Evolutionary conservation across 1,139 yeast genomes (phyloP).

Genomic region (Pichia norvegensis): DNA sequence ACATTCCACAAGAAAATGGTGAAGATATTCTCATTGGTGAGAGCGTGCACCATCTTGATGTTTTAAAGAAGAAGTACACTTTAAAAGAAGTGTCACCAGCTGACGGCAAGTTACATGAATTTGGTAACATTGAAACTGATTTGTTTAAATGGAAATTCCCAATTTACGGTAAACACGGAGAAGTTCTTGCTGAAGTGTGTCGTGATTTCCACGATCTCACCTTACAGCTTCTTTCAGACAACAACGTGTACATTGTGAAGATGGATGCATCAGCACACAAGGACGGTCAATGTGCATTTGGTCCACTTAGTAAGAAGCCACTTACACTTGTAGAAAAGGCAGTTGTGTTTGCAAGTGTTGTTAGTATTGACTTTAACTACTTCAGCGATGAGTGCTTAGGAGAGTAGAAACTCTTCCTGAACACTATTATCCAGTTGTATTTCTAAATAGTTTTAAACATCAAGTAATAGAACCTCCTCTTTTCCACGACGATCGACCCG

Average conservation of each 20-base stretch:
- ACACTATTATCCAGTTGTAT: too few relatives aligned
- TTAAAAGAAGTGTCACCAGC: constrained; percentile 38
- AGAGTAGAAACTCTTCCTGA: too few relatives aligned
- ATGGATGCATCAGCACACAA: constrained; percentile 65
- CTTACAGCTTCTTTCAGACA: constrained; percentile 37
- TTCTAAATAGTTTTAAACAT: too few relatives aligned
- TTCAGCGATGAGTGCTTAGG: constrained; percentile 32
- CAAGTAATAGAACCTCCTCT: too few relatives aligned
- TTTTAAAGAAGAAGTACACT: constrained; percentile 82
- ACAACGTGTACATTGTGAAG: constrained; percentile 80
- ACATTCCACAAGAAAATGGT: constrained; percentile 1
- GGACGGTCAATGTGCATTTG: constrained; percentile 39
- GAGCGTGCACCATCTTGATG: constrained; percentile 84
- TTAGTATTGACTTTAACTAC: constrained; percentile 89
- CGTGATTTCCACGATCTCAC: constrained; percentile 38
- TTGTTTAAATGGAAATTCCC: constrained; percentile 82
- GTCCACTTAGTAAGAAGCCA: constrained; percentile 24
- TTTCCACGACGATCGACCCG: too few relatives aligned
- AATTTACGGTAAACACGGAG: constrained; percentile 48
- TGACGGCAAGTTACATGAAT: constrained; percentile 50
- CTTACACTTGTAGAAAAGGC: constrained; percentile 78
- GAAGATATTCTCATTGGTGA: constrained; percentile 61
- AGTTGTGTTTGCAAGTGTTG: constrained; percentile 72
- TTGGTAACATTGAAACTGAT: constrained; percentile 79
- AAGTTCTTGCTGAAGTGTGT: constrained; percentile 67